Evolutionary conservation across 345 rosid genomes (phyloP).

Genomic region (Ricinus communis): DNA sequence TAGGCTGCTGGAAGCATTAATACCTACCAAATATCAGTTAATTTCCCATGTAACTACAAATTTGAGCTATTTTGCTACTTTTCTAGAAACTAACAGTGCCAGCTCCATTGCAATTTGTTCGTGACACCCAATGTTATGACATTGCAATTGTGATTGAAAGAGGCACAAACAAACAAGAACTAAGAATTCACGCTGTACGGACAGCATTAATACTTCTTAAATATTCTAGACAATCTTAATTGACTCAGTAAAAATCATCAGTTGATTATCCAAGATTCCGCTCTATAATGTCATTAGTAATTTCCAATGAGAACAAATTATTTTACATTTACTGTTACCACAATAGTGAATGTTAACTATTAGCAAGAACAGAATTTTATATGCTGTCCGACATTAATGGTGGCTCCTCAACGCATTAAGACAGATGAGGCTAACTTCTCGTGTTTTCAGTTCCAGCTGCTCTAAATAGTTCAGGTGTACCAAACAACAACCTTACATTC

Average conservation of each 20-base stretch:
- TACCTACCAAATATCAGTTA: background rate
- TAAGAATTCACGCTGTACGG: background rate
- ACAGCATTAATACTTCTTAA: background rate
- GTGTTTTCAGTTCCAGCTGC: background rate
- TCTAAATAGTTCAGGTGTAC: background rate
- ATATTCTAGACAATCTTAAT: background rate
- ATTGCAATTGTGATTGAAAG: background rate
- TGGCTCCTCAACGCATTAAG: background rate
- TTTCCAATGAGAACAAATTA: background rate
- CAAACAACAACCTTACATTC: background rate
- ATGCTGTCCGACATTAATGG: background rate
- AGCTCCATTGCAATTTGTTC: background rate
- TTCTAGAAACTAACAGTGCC: background rate
- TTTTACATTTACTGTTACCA: background rate
- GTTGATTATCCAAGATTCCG: background rate
- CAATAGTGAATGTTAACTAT: background rate
- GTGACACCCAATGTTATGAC: background rate
- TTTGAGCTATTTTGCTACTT: background rate
- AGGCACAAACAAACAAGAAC: background rate
- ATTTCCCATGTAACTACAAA: background rate
- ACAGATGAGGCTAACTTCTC: background rate
- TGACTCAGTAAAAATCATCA: background rate
- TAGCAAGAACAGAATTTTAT: background rate
- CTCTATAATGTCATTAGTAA: background rate
- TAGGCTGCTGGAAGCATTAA: background rate